Base-by-base conservation (phyloP, 2,329 filamentous ascomycete species). In the Tolypocladium pustulatum region DNA sequence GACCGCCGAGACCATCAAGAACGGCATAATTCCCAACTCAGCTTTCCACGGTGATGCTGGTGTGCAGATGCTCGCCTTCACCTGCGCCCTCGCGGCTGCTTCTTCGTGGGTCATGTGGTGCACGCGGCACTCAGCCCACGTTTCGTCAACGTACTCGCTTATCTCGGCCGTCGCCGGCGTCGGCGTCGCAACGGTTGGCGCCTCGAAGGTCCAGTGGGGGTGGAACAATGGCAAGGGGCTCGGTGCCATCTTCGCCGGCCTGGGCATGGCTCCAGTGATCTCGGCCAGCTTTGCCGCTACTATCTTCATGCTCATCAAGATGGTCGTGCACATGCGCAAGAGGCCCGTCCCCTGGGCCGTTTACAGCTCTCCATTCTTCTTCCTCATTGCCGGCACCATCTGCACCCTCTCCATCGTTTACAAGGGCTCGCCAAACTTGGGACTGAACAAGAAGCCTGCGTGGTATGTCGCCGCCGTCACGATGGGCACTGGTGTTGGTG, bases 341-440 rank as follows among this genome's bases (percentile, higher is more conserved):
- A 85, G 89, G 72, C 87, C 88, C 7, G 78, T 89, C 2, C 81
- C 78, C 8, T 90, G 86, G 87, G 87, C 88, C 32, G 81, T 91
- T 58, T 90, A 79, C 74, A 86, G 81, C 56, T 85, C 87, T 1
- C 89, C 88, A 12, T 83, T 88, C 74, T 91, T 86, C 76, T 91
- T 91, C 80, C 82, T 91, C 58, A 82, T 91, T 60, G 87, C 88
- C 58, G 86, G 80, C 58, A 89, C 86, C 60, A 75, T 91, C 66
- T 90, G 87, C 75, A 88, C 88, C 0, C 78, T 92, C 6, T 90
- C 86, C 51, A 85, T 92, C 65, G 88, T 91, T 65, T 91, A 90
- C 81, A 91, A 91, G 79, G 88, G 88, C 37, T 90, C 88, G 12
- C 87, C 88, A 30, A 85, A 78, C 60, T 80, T 89, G 36, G 79